Evolutionary conservation across 2,329 filamentous ascomycete genomes (phyloP), one percentile per base, ranked within the genome.

Genomic region (Daldinia sp.): DNA sequence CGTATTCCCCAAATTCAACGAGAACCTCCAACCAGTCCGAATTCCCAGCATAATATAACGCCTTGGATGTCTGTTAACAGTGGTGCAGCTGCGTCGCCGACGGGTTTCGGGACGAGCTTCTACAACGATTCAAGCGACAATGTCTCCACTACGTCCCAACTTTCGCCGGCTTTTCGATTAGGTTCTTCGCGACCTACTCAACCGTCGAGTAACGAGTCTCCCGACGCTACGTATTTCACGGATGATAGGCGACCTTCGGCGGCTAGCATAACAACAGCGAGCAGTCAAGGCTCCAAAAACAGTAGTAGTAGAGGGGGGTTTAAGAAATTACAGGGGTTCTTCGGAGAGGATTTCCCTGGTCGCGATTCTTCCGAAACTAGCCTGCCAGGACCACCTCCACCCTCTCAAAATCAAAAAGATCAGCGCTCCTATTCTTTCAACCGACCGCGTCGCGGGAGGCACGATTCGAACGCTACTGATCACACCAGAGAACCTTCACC

Each of bases 301-400:
- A 91, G 90, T 75, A 81, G 88, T 65, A 89, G 87, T 63, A 83
- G 90, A 62, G 87, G 89, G 70, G 87, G 91, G 52, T 85, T 90
- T 59, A 93, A 94, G 77, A 95, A 94, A 78, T 82, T 97, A 66
- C 92, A 95, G 74, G 92, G 90, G 39, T 94, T 97, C 75, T 96
- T 97, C 78, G 94, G 94, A 47, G 94, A 97, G 71, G 94, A 97
- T 74, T 93, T 91, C 76, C 87, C 88, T 61, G 87, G 85, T 34
- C 83, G 85, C 68, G 90, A 94, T 74, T 89, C 89, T 67, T 93
- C 91, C 54, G 92, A 96, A 61, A 85, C 86, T 70, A 89, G 87
- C 77, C 77, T 91, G 71, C 80, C 83, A 27, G 39, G 21, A 64
- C 78, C 78, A 71, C 80, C 83, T 65, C 79, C 78, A 76, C 67